Conservation (phyloP, 1,284 basidiomycete genomes). For the Trichosporon asahii region DNA sequence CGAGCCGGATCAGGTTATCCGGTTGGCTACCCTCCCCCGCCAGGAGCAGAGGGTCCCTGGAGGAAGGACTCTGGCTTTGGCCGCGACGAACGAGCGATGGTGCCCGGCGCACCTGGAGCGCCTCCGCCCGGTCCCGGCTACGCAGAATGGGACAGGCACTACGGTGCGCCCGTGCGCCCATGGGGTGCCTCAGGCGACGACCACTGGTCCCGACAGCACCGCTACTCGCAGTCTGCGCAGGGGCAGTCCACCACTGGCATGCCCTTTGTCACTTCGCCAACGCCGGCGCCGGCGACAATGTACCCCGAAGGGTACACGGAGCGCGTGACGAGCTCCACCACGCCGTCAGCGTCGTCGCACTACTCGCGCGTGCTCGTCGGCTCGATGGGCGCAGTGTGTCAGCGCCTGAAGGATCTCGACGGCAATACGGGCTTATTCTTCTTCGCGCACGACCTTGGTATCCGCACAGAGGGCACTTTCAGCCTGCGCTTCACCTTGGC, state of each 20-base stretch:
- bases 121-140: neutral
- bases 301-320: conserved; percentile 20
- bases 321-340: conserved; percentile 42
- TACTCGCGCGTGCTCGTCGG: conserved; percentile 85
- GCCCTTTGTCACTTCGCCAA: conserved; percentile 16
- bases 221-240: neutral
- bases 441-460: conserved; percentile 79
- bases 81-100: conserved; percentile 10
- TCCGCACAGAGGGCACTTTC: conserved; percentile 71
- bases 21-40: neutral
- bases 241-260: conserved; percentile 5
- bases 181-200: conserved; percentile 19
- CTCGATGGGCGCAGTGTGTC: conserved; percentile 76
- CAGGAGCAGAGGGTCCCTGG: conserved; percentile 11
- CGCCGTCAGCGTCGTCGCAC: conserved; percentile 55
- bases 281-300: neutral
- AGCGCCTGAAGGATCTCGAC: conserved; percentile 74
- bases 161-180: neutral
- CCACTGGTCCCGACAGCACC: conserved; percentile 1
- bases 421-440: conserved; percentile 80
- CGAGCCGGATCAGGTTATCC: neutral
- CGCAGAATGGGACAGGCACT: conserved; percentile 15
- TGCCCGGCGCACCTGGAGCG: neutral
- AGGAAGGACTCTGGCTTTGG: conserved; percentile 2
- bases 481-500: conserved; percentile 45